These are phyloP conservation scores for Sechiopsis laciniata DNA, from an alignment of 306 rosid genomes.

Conservation along the genomic window DNA sequence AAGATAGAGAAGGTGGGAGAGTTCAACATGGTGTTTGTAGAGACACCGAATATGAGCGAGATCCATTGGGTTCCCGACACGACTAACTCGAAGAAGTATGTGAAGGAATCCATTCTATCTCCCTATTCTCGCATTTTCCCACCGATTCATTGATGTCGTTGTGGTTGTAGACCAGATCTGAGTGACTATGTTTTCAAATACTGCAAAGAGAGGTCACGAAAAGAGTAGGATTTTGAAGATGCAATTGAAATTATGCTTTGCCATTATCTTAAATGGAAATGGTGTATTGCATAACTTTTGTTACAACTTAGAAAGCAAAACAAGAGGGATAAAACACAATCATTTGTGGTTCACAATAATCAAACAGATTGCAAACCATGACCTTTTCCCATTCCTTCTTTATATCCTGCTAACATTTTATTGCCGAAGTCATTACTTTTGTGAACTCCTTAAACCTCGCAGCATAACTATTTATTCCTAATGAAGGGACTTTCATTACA, in stretches of 20 bases:
- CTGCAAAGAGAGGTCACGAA: neutral
- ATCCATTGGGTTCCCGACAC: slow-evolving; percentile 67
- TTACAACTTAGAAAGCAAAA: neutral
- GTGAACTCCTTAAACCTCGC: too few relatives aligned
- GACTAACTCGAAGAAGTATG: slow-evolving; percentile 38
- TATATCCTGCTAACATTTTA: too few relatives aligned
- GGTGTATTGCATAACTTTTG: neutral
- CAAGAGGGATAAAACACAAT: neutral
- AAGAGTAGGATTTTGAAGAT: neutral
- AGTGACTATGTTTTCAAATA: neutral
- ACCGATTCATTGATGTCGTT: slow-evolving; percentile 21
- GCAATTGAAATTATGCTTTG: neutral
- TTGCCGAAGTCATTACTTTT: too few relatives aligned
- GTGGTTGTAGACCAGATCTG: neutral
- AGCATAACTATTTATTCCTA: too few relatives aligned
- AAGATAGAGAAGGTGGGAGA: slow-evolving; percentile 63
- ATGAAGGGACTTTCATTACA: too few relatives aligned
- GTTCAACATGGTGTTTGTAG: slow-evolving; percentile 57
- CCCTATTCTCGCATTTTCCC: slow-evolving; percentile 58
- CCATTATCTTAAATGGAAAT: neutral
- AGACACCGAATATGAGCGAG: slow-evolving; percentile 85
- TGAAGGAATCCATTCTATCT: slow-evolving; percentile 47
- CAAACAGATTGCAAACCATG: neutral
- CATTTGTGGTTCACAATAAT: neutral
- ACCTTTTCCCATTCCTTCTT: too few relatives aligned